phyloP scores from a whole-genome alignment of 208 protist species.

The Trypanosoma boissoni region DNA sequence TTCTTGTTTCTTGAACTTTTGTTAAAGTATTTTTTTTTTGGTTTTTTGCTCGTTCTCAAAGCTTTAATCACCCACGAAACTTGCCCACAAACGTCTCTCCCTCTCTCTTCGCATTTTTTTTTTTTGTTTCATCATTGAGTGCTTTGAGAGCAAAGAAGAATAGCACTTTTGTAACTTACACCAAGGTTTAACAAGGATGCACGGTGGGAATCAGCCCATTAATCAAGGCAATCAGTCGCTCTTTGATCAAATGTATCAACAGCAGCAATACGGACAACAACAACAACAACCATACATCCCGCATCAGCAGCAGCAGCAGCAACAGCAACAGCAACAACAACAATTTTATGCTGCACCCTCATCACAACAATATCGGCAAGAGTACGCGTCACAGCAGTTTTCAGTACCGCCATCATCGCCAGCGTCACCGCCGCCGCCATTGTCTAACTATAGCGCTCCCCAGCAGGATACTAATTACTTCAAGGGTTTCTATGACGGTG shows the following conservation, averaged over 20 bases:
- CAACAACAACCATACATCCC: slow-evolving; percentile 23
- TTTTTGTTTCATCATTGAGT: not conserved
- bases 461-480: slow-evolving; percentile 79
- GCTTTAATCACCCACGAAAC: too few species aligned
- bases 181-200: too few species aligned
- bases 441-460: slow-evolving; percentile 18
- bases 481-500: slow-evolving; percentile 89
- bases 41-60: not conserved
- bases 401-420: slow-evolving; percentile 8
- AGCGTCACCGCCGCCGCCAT: slow-evolving; percentile 12
- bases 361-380: slow-evolving; percentile 3
- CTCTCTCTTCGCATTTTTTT: too few species aligned
- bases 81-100: too few species aligned
- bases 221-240: slow-evolving; percentile 41
- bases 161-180: too few species aligned
- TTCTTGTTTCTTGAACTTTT: too few species aligned
- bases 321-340: slow-evolving; percentile 2
- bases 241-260: slow-evolving; percentile 78
- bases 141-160: too few species aligned
- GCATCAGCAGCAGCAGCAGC: slow-evolving; percentile 13
- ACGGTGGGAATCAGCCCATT: not conserved
- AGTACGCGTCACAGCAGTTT: not conserved
- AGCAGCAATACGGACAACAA: slow-evolving; percentile 20
- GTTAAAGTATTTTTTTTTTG: slow-evolving; percentile 4
- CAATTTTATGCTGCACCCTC: not conserved